Conservation (phyloP, 2,329 filamentous ascomycete species). For the Epicoccum sorghinum region DNA sequence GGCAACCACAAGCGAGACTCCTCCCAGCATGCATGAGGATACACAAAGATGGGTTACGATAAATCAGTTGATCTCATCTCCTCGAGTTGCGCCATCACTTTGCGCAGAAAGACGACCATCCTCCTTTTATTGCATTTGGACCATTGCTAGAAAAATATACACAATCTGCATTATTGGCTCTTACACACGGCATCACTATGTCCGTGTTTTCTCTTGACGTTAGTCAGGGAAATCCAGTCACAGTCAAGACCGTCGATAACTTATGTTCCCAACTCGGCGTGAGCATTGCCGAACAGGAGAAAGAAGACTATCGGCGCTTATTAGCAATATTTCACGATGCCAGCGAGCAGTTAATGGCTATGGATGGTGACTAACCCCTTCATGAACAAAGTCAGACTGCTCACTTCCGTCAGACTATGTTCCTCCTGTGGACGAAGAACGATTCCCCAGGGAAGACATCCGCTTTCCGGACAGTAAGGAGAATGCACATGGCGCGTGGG, state of each 20-base stretch:
- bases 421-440: constrained; percentile 37
- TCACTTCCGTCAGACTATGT: constrained; percentile 32
- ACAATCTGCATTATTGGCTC: too few relatives aligned
- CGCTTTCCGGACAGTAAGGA: constrained; percentile 35
- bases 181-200: constrained; percentile 26
- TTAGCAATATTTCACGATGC: constrained; percentile 50
- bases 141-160: too few relatives aligned
- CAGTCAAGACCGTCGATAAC: constrained; percentile 37
- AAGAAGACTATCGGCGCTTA: constrained; percentile 47
- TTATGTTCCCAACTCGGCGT: constrained; percentile 44
- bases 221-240: constrained; percentile 43
- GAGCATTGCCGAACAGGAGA: constrained; percentile 41
- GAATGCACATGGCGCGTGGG: constrained; percentile 52
- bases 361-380: constrained; percentile 24
- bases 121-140: too few relatives aligned
- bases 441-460: constrained; percentile 46
- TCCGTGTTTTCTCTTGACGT: constrained; percentile 48
- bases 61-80: too few relatives aligned
- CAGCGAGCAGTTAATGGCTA: constrained; percentile 46
- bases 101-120: too few relatives aligned
- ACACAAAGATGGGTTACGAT: not conserved
- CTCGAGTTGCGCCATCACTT: too few relatives aligned
- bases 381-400: not conserved
- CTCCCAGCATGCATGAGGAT: too few relatives aligned
- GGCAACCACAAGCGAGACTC: not conserved